Evolutionary conservation across 441 rosid species (phyloP), one percentile per base, ranked within the genome.

Genomic region (Populus hybrid): DNA sequence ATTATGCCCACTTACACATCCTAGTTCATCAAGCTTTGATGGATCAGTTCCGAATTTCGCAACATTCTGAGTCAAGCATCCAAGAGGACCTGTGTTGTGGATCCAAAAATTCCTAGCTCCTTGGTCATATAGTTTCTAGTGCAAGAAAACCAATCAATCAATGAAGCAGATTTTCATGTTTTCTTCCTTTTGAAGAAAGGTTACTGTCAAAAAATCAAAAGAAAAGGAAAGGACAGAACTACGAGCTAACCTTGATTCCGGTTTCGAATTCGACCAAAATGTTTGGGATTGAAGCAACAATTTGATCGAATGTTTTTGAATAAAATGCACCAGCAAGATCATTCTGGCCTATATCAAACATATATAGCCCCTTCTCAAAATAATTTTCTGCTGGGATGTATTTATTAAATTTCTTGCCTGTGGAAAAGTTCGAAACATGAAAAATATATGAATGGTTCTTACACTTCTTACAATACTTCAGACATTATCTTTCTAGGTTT

Each of bases 311-410:
- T 73, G 97, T 83, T 79, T 91, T 92, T 59, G 99, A 96, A 76
- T 96, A 94, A 77, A 96, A 94, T 57, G 95, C 91, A 81, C 99
- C 97, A 67, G 97, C 99, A 65, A 96, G 85, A 87, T 96, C 99
- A 75, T 96, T 96, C 86, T 94, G 98, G 42, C 98, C 99, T 16
- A 96, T 91, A 77, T 96, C 99, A 67, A 96, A 90, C 98, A 88
- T 92, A 87, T 96, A 93, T 10, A 96, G 88, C 32, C 91, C 97
- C 87, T 87, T 88, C n/a, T 70, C 72, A 65, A 91, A 96, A 78
- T 81, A 92, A 78, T 88, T 93, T 84, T 86, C 76, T 7, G 87
- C 77, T 73, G 99, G 98, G 54, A 96, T 80, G 85, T 85, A 90
- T 85, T 81, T 89, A 0, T 74, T 83, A 78, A 81, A 76, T 79